phyloP scores from a whole-genome alignment of 2,329 filamentous ascomycete genomes.

The Hypomyces perniciosus region DNA sequence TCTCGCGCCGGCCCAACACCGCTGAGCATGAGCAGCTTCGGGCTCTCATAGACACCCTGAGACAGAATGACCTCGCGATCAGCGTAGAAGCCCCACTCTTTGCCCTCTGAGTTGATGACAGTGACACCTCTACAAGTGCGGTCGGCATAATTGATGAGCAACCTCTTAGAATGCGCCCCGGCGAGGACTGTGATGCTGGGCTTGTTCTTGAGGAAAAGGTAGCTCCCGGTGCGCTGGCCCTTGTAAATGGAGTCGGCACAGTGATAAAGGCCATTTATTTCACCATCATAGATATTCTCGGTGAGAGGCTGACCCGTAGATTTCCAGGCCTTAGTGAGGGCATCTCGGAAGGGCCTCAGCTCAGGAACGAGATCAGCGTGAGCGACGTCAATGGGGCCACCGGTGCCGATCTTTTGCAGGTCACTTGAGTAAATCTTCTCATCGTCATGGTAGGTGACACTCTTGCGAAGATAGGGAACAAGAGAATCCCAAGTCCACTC shows the following conservation, averaged over 20 bases:
- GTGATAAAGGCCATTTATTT: conserved; percentile 47
- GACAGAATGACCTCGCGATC: conserved; percentile 43
- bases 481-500: conserved; percentile 53
- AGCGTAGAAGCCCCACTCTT: conserved; percentile 41
- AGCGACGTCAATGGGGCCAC: conserved; percentile 47
- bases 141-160: conserved; percentile 42
- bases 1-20: conserved; percentile 54
- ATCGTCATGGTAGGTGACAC: conserved; percentile 54
- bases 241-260: conserved; percentile 52
- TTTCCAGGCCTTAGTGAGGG: conserved; percentile 46
- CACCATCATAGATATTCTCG: conserved; percentile 51
- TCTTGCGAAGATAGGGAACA: conserved; percentile 48
- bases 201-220: conserved; percentile 45
- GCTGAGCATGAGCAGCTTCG: conserved; percentile 58
- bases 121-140: conserved; percentile 38
- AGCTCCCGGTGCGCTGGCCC: conserved; percentile 48
- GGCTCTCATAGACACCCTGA: conserved; percentile 54
- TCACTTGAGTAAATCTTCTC: conserved; percentile 36
- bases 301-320: conserved; percentile 44
- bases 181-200: conserved; percentile 48
- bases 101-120: conserved; percentile 33
- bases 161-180: conserved; percentile 42
- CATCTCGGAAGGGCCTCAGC: conserved; percentile 44
- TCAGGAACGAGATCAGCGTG: conserved; percentile 50
- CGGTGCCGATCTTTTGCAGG: conserved; percentile 44